Evolutionary conservation across 176 grass and related monocot species (phyloP).

Genomic region (Neostapfia colusana): DNA sequence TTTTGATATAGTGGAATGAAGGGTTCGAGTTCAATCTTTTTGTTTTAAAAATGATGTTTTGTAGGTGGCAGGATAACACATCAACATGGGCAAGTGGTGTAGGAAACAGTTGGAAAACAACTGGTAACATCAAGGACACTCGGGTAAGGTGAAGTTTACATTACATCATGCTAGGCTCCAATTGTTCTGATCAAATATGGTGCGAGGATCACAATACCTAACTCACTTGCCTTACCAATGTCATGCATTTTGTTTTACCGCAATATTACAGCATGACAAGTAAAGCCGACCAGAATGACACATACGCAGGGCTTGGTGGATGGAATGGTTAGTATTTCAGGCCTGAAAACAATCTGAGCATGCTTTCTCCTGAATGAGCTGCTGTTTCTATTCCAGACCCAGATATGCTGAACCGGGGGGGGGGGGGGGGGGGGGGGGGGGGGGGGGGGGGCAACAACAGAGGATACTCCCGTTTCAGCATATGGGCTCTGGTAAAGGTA

Average conservation of each 20-base stretch:
- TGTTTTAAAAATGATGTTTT: not conserved
- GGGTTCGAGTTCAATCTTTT: not conserved
- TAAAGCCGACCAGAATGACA: constrained; percentile 49
- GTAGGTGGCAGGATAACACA: constrained; percentile 52
- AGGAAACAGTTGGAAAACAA: constrained; percentile 78
- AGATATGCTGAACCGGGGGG: too few relatives aligned
- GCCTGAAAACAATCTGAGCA: not conserved
- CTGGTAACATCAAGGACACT: constrained; percentile 56
- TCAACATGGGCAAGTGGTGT: constrained; percentile 58
- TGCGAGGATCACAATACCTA: not conserved
- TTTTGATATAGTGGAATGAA: not conserved
- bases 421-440: too few relatives aligned
- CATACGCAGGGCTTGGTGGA: constrained; percentile 65
- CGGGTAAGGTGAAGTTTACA: constrained; percentile 54
- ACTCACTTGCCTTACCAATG: not conserved
- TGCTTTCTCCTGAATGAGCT: constrained; percentile 12
- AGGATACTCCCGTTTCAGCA: constrained; percentile 55
- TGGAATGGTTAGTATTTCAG: constrained; percentile 62
- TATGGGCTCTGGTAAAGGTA: constrained; percentile 62
- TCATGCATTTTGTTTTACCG: not conserved
- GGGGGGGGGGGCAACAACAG: constrained; percentile 45
- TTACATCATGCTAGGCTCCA: not conserved
- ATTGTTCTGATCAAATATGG: not conserved
- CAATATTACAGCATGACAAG: constrained; percentile 47
- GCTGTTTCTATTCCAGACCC: constrained; percentile 30